These are phyloP conservation scores for Phytopythium aichiense DNA, from an alignment of 352 stramenopile genomes.

Conservation along the genomic window DNA sequence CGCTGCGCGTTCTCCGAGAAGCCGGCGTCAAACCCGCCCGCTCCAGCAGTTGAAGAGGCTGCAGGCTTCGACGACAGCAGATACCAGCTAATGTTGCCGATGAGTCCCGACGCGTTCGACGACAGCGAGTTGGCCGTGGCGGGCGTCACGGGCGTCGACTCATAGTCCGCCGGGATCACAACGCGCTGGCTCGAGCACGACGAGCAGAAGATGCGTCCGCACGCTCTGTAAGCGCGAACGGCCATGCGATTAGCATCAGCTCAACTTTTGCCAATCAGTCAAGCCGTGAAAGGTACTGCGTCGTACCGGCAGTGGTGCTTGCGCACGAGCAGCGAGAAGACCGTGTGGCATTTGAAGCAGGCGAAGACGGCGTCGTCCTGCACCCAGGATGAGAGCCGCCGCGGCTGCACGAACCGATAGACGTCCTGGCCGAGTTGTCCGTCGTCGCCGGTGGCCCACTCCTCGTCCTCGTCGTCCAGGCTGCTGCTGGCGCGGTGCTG, in stretches of 20 bases:
- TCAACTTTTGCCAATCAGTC: not conserved
- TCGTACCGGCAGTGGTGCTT: constrained; percentile 78
- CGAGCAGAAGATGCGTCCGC: constrained; percentile 79
- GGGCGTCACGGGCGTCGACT: constrained; percentile 63
- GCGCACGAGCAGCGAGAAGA: constrained; percentile 74
- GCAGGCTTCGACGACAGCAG: constrained; percentile 61
- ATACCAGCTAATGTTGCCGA: constrained; percentile 83
- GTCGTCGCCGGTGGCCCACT: constrained; percentile 51
- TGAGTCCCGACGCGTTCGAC: constrained; percentile 70
- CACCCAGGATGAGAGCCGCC: constrained; percentile 76
- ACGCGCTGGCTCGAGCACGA: constrained; percentile 78
- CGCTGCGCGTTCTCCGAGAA: constrained; percentile 16
- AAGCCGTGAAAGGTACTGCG: not conserved
- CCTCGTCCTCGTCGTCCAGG: constrained; percentile 38
- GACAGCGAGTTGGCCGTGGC: constrained; percentile 55
- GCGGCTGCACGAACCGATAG: constrained; percentile 80
- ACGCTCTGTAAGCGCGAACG: constrained; percentile 31
- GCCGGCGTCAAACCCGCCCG: constrained; percentile 6
- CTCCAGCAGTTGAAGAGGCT: not conserved
- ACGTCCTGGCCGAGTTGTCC: constrained; percentile 57
- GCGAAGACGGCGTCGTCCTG: constrained; percentile 83
- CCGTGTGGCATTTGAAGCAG: constrained; percentile 81
- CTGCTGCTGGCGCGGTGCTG: constrained; percentile 16
- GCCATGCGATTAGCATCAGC: not conserved
- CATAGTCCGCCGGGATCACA: constrained; percentile 76